Conservation (phyloP, 2,329 filamentous ascomycete species). For the Fragosphaeria purpurea region DNA sequence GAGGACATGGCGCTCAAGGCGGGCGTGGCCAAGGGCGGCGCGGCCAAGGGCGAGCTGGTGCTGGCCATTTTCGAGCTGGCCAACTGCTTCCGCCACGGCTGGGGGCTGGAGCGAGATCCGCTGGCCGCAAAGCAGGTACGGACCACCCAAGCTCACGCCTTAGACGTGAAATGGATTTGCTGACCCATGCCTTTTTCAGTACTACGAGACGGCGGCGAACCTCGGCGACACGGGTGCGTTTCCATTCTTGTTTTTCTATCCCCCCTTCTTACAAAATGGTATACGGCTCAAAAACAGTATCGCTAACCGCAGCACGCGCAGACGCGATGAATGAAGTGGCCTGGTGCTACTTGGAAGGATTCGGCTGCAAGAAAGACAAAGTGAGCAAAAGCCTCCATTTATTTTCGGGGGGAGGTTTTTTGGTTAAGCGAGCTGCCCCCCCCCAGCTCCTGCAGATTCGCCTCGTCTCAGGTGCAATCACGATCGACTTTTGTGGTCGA, state of each 20-base stretch:
- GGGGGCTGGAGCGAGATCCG: constrained; percentile 81
- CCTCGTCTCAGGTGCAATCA: too few relatives aligned
- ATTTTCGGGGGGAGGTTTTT: too few relatives aligned
- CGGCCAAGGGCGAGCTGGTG: constrained; percentile 90
- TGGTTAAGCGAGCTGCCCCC: too few relatives aligned
- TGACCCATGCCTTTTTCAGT: constrained; percentile 40
- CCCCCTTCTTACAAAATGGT: not conserved
- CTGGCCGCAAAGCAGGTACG: constrained; percentile 66
- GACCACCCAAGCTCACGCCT: too few relatives aligned
- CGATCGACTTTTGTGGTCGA: too few relatives aligned
- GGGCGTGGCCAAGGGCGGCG: constrained; percentile 85
- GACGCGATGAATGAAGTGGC: constrained; percentile 97
- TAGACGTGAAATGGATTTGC: not conserved
- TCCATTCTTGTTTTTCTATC: not conserved
- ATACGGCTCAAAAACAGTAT: too few relatives aligned
- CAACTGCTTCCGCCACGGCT: constrained; percentile 87
- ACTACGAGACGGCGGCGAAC: constrained; percentile 96
- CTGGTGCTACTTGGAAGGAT: constrained; percentile 95
- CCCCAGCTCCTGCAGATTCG: not conserved
- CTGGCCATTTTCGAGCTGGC: constrained; percentile 93
- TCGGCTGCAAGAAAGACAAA: constrained; percentile 97
- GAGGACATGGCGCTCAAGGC: constrained; percentile 78
- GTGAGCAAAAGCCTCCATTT: constrained; percentile 41
- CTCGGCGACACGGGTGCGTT: constrained; percentile 70
- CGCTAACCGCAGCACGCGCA: constrained; percentile 17